Conservation (phyloP, 352 stramenopile genomes). For the Globisporangium orthogonon region DNA sequence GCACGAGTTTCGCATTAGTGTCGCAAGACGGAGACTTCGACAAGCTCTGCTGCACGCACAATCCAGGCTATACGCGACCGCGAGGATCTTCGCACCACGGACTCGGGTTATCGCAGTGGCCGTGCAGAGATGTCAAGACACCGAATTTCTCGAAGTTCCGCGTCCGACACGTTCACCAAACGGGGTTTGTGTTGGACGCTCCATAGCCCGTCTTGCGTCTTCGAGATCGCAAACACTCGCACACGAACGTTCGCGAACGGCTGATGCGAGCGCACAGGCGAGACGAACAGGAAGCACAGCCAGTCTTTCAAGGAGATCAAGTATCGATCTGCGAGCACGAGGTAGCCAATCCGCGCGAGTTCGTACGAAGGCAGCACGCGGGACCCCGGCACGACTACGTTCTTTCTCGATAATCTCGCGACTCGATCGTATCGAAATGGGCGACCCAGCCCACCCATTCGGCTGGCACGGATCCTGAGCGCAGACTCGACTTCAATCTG, state of each 20-base stretch:
- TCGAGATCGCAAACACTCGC: background rate
- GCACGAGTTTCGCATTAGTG: no score
- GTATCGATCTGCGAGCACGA: constrained; percentile 12
- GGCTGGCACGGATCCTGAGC: background rate
- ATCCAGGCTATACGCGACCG: no score
- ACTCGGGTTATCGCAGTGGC: background rate
- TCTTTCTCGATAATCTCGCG: background rate
- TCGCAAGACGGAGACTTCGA: background rate
- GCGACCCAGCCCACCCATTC: constrained; percentile 3
- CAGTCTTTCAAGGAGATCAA: constrained; percentile 17
- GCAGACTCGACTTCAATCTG: background rate
- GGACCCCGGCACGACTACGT: background rate
- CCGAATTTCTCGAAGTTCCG: background rate
- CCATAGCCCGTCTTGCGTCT: background rate
- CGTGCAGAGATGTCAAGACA: background rate
- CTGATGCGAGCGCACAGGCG: background rate
- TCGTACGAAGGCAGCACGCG: constrained; percentile 3
- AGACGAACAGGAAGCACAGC: constrained; percentile 3
- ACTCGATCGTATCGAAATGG: background rate
- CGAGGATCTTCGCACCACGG: no score
- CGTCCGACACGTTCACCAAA: background rate
- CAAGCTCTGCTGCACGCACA: no score
- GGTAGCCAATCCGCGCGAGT: constrained; percentile 15
- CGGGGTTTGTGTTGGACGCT: constrained; percentile 1
- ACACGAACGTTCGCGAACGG: constrained; percentile 8